Base-by-base conservation (phyloP, 192 early-diverging fungal species). In the Obelidium mucronatum region DNA sequence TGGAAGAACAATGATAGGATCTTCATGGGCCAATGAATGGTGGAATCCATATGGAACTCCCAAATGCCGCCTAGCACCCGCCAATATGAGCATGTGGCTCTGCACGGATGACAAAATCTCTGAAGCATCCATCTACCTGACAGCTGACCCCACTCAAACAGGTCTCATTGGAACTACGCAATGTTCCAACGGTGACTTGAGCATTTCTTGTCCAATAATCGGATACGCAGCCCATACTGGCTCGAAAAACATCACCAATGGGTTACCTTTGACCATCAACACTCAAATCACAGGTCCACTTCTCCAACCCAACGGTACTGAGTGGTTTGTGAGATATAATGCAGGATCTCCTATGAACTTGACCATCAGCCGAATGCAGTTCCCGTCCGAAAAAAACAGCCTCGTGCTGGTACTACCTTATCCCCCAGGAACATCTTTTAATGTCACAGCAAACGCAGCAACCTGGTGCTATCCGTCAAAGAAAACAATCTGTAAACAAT, bases 21-120 rank as follows among this genome's bases (percentile, higher is more conserved):
- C 77, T 59, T 40, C 35, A 3, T 78, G 75, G 75, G 77, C 77
- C 1, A 78, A 75, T 48, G 76, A 78, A 67, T 78, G 77, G 77
- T 78, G 77, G 77, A 69, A 78, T 48, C 35, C 59, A 28, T 30
- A 44, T 31, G 74, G 44, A 28, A 22, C 40, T 11, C 42, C 56
- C 30, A 31, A 37, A 2, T 26, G 22, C 31, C 6, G 34, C 3
- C 19, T 40, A 19, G 36, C 76, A 54, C 30, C 75, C 1, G 1
- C 37, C 3, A 53, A 36, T 26, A 30, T 31, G 13, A 34, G 36
- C 11, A 30, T 66, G 30, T 66, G 63, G 63, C 2, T 42, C 22
- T 66, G 63, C 63, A 66, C 63, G n/a, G 26, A 66, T 37, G 36
- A 40, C 28, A 11, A 31, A 42, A 34, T n/a, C 0, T 66, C 17